Conservation (phyloP, 305 asterid species). For the Fraxinus nigra region DNA sequence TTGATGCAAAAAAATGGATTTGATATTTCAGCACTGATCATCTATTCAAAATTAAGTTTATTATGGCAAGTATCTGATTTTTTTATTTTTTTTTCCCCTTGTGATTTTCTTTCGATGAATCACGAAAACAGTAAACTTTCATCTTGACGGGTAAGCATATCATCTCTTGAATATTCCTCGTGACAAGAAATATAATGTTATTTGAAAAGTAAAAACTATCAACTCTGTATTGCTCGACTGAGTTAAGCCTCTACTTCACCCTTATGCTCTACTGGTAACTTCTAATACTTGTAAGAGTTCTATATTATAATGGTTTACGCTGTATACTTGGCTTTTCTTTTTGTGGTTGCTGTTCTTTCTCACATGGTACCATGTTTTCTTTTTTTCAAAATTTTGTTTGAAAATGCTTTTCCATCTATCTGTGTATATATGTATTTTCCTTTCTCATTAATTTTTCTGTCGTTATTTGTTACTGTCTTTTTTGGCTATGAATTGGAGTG, state of each 20-base stretch:
- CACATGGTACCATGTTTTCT: not conserved
- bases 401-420: constrained; percentile 2
- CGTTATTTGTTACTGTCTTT: not conserved
- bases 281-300: not conserved
- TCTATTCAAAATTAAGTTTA: not conserved
- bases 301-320: not conserved
- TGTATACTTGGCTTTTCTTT: not conserved
- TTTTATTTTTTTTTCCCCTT: not conserved
- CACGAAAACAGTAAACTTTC: too few relatives aligned
- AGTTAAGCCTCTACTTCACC: too few relatives aligned
- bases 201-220: too few relatives aligned
- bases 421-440: not conserved
- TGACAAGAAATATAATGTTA: not conserved
- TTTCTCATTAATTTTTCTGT: not conserved
- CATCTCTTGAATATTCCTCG: not conserved
- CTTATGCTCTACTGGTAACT: not conserved
- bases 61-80: not conserved
- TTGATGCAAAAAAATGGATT: not conserved
- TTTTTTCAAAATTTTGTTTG: not conserved
- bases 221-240: too few relatives aligned
- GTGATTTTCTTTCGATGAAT: not conserved
- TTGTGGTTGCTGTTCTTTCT: not conserved
- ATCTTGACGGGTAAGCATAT: too few relatives aligned
- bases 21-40: not conserved
- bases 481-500: too few relatives aligned